Evolutionary conservation across 306 rosid species (phyloP), one percentile per base, ranked within the genome.

Genomic region (Betula pendula): DNA sequence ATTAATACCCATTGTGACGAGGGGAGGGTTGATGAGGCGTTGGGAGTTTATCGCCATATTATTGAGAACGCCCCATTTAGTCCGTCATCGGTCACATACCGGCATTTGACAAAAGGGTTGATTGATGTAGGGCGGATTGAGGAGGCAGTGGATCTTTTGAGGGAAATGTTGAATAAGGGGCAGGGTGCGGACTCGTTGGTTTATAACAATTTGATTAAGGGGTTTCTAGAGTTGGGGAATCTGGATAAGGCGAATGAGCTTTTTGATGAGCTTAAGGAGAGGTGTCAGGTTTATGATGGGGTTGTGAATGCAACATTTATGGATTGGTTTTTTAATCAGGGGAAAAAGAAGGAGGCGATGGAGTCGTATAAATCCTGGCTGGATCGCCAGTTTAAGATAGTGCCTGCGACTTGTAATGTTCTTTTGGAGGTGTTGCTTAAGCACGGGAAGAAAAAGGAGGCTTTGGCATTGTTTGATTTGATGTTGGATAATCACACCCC

Each of bases 401-500:
- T 81, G n/a, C 97, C 99, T 0, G 92, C 94, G 0, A 95, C 97
- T 68, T 88, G 99, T 74, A 95, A 95, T 86, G 99, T 91, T 50
- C 78, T 92, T 38, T 75, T 92, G 83, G 94, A 84, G 87, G 91
- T 90, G 25, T 82, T 95, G 86, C 92, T 95, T 62, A 87, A 83
- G 80, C 89, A 92, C 68, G 85, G 75, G 75, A 92, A 83, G 77
- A 48, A 79, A 40, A 60, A 73, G 0, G 90, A 87, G 77, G 97
- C 96, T 44, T 89, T 83, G 97, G 82, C 67, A 31, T 50, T 95
- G 72, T 95, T 95, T 22, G 85, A 92, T 63, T 85, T 82, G 35
- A 95, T 95, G 99, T 59, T 95, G 75, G 99, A 92, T 77, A 89
- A 91, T 79, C 97, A 95, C 73, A 89, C 96, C 52, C 97, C 97